These are phyloP conservation scores for Coemansia sp. DNA, from an alignment of 192 early-diverging fungal species.

Conservation along the genomic window DNA sequence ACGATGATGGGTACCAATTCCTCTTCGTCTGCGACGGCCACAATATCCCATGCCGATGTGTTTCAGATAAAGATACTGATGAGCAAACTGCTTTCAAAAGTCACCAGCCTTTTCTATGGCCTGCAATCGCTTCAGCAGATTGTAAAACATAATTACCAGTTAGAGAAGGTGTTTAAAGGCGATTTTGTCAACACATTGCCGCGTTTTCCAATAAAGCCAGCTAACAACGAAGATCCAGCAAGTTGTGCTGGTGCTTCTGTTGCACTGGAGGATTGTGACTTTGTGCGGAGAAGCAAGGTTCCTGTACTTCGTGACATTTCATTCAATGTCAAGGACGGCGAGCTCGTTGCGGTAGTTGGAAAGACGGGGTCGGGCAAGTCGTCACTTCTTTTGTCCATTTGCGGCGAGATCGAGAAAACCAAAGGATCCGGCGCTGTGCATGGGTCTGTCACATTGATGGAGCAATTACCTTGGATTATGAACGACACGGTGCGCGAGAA, in stretches of 20 bases:
- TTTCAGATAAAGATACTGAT: slow-evolving; percentile 13
- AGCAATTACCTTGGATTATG: slow-evolving; percentile 37
- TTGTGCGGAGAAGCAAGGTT: slow-evolving; percentile 8
- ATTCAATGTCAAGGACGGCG: slow-evolving; percentile 20
- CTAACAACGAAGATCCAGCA: no score
- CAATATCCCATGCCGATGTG: slow-evolving; percentile 22
- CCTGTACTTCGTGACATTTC: slow-evolving; percentile 10
- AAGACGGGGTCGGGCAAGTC: slow-evolving; percentile 65
- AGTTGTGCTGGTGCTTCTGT: slow-evolving; percentile 3
- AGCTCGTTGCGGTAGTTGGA: slow-evolving; percentile 60
- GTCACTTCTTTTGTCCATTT: slow-evolving; percentile 60
- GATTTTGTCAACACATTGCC: slow-evolving; percentile 23
- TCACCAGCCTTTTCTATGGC: slow-evolving; percentile 59
- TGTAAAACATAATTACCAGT: background rate
- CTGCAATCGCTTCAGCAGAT: slow-evolving; percentile 10
- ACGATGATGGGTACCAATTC: background rate
- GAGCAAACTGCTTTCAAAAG: background rate
- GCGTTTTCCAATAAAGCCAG: background rate
- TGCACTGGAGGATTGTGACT: slow-evolving; percentile 11
- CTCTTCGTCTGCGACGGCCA: no score
- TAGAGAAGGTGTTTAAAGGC: slow-evolving; percentile 26
- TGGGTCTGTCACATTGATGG: slow-evolving; percentile 29
- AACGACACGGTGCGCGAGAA: slow-evolving; percentile 68
- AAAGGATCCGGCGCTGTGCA: slow-evolving; percentile 27
- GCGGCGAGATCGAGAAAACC: slow-evolving; percentile 54